Percentiles rank a stretch among this genome's conserved stretches.
Evolutionary conservation across 805 yeast species (phyloP).

Genomic region (Candida succiphila): DNA sequence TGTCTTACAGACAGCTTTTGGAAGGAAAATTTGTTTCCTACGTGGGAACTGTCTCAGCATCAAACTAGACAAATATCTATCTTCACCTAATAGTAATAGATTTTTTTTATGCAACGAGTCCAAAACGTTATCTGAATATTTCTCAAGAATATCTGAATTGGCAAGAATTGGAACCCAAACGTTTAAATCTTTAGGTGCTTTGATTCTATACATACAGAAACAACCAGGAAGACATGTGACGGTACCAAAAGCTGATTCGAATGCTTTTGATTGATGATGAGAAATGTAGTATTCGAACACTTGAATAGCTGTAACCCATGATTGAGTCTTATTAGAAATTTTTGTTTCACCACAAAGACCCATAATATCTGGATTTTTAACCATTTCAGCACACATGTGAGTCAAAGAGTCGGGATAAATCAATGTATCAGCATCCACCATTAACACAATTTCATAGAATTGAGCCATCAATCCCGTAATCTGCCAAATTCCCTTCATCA

Average conservation of each 20-base stretch:
- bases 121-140: slow-evolving; percentile 79
- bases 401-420: slow-evolving; percentile 81
- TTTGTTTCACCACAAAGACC: slow-evolving; percentile 94
- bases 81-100: slow-evolving; percentile 80
- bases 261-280: slow-evolving; percentile 90
- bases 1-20: slow-evolving; percentile 89
- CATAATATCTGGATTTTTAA: slow-evolving; percentile 77
- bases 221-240: slow-evolving; percentile 96
- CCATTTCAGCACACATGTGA: slow-evolving; percentile 87
- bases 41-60: slow-evolving; percentile 87
- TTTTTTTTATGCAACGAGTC: slow-evolving; percentile 83
- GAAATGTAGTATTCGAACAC: slow-evolving; percentile 90
- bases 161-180: slow-evolving; percentile 93
- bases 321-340: slow-evolving; percentile 68
- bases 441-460: slow-evolving; percentile 68
- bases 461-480: slow-evolving; percentile 81
- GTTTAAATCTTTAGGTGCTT: slow-evolving; percentile 72
- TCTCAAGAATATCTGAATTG: slow-evolving; percentile 87
- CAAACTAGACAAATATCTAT: slow-evolving; percentile 73
- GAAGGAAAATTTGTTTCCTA: slow-evolving; percentile 76
- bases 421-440: slow-evolving; percentile 94
- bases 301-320: slow-evolving; percentile 91
- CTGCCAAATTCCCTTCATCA: slow-evolving; percentile 66
- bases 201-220: slow-evolving; percentile 85
- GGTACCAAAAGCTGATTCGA: slow-evolving; percentile 90